Base-by-base conservation (phyloP, 2,329 filamentous ascomycete genomes). In the Venturia carpophila region DNA sequence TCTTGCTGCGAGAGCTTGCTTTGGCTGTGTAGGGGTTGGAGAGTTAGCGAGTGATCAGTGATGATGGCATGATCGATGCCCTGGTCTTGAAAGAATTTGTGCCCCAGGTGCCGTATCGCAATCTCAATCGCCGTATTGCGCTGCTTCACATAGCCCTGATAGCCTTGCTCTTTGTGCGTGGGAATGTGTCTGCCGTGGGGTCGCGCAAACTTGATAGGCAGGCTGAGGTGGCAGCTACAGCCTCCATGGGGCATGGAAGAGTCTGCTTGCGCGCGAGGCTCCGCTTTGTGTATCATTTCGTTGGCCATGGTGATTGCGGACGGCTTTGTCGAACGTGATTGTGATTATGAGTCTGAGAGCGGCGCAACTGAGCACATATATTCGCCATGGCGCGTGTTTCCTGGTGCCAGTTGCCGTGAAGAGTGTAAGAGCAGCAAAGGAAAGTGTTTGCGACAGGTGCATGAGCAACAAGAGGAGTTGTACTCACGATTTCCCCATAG, bases 1-100 rank as follows among this genome's bases (percentile, higher is more conserved):
- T 99, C 92, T 78, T 96, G 89, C 76, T 94, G 91, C 66, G 92
- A 96, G 76, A 99, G 89, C 83, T 97, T 99, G 72, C 93, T 97
- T 83, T 97, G 94, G 80, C 94, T 99, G 24, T 61, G 47, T 27
- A 10, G 24, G 27, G 47, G 9, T n/a, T 43, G 47, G 37, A 49
- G 24, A 63, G 45, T 55, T 63, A 61, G 60, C 37, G 52, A 34
- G 7, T 58, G 27, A 37, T 37, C 30, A 34, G 52, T 37, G 19
- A 37, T 9, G 30, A 37, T 21, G 37, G 52, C 30, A 15, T 58
- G 52, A 15, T 58, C 52, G 17, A 58, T 37, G 30, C 52, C 30
- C 30, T 34, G 52, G 52, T 37, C 30, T 37, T 9, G 27, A 11
- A 43, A 43, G 1, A 62, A 15, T 30, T 34, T 62, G 24, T 47